Percentiles rank a stretch among this genome's conserved stretches.
phyloP scores from a whole-genome alignment of 176 grass and related monocot species.

The Paspalum vaginatum region DNA sequence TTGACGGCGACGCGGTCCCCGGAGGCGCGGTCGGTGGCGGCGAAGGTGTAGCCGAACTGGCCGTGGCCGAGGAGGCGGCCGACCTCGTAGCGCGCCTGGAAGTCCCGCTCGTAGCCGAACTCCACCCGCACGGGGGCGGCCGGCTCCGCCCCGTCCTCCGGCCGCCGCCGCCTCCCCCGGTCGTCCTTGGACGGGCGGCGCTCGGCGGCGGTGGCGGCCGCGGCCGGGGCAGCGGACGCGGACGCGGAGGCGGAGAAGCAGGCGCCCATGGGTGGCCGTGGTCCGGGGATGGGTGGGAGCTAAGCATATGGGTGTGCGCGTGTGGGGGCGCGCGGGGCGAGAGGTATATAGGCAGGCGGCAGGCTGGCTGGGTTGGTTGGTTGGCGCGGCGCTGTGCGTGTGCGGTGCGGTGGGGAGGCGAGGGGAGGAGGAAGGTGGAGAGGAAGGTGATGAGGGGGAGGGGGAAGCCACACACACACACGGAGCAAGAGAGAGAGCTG shows the following conservation, averaged over 20 bases:
- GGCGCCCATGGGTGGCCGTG: slow-evolving; percentile 45
- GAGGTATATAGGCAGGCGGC: slow-evolving; percentile 47
- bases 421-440: slow-evolving; percentile 45
- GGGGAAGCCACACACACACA: not conserved
- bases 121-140: slow-evolving; percentile 27
- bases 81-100: slow-evolving; percentile 70
- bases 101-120: slow-evolving; percentile 89
- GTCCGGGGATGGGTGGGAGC: slow-evolving; percentile 17
- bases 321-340: not conserved
- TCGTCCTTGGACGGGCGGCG: not conserved
- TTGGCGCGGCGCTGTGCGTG: slow-evolving; percentile 25
- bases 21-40: slow-evolving; percentile 67
- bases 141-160: not conserved
- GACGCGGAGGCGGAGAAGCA: slow-evolving; percentile 54
- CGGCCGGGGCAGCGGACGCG: slow-evolving; percentile 20
- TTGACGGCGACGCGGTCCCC: slow-evolving; percentile 91
- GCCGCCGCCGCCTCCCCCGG: not conserved
- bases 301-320: slow-evolving; percentile 45
- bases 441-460: slow-evolving; percentile 56
- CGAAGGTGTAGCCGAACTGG: slow-evolving; percentile 98
- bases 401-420: not conserved
- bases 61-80: slow-evolving; percentile 93
- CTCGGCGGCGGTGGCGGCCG: not conserved
- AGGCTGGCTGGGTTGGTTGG: slow-evolving; percentile 9
- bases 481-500: not conserved